phyloP scores from a whole-genome alignment of 2,329 filamentous ascomycete genomes.

The Tolypocladium endophyticum region DNA sequence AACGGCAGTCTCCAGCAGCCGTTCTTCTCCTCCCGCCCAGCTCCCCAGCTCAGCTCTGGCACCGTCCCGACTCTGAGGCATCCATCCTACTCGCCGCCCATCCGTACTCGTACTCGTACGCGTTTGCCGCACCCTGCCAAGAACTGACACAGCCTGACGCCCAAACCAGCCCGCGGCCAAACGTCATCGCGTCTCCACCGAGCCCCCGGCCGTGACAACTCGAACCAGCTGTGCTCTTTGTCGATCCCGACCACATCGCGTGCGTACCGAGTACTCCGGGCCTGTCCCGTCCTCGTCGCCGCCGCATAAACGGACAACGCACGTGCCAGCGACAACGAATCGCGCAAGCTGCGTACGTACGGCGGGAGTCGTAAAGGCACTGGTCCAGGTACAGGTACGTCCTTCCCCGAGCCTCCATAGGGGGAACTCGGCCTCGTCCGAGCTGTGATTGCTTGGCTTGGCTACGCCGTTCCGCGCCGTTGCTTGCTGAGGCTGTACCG shows the following conservation, averaged over 20 bases:
- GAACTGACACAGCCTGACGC: neutral
- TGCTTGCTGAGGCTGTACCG: neutral
- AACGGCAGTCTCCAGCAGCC: neutral
- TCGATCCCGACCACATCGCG: neutral
- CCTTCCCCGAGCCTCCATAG: neutral
- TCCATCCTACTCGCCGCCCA: no score
- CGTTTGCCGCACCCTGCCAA: neutral
- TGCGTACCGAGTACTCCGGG: neutral
- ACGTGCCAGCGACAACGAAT: neutral
- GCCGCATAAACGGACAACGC: neutral
- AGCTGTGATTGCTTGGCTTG: neutral
- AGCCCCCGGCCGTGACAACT: neutral
- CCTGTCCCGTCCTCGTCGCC: no score
- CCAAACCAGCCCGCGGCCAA: neutral
- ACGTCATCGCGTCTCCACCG: constrained; percentile 9
- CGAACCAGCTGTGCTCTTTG: neutral
- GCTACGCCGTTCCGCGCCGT: neutral
- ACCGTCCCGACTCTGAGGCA: neutral
- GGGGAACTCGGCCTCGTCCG: neutral
- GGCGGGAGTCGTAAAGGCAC: neutral
- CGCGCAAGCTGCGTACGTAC: neutral
- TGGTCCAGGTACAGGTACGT: neutral
- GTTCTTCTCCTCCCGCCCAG: neutral
- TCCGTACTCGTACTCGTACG: neutral
- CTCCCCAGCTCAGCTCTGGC: neutral